Evolutionary conservation across 2,329 filamentous ascomycete genomes (phyloP), one percentile per base, ranked within the genome.

Genomic region (Cephalotrichum gorgonifer): DNA sequence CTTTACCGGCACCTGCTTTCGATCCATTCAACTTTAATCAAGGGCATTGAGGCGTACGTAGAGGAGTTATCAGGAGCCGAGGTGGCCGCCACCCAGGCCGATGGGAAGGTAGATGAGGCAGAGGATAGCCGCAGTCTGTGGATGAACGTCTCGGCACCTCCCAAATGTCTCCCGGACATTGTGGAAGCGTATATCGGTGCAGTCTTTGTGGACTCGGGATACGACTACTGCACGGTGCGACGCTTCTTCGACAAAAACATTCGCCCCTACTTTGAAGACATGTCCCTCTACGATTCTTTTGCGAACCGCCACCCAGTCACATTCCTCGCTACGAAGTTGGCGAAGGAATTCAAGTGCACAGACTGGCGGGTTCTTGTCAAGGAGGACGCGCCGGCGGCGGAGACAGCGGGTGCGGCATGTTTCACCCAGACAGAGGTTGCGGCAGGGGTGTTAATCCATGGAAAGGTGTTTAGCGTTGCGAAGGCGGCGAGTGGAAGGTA

Each of bases 101-200:
- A 27, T 12, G 65, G 62, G 3, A 63, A 64, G 1, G 51, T 55
- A 1, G 39, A 53, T 3, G 58, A 59, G 3, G 69, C 69, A 3
- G 60, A 68, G 48, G 57, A 58, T 3, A 58, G 50, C 2, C 69
- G 73, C 4, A 79, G 87, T 65, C 91, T 83, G 63, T 93, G 87
- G 88, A 72, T 78, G 26, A 67, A 71, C 12, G 73, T 76, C 9
- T 72, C 70, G 15, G 71, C 78, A 38, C 81, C 85, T 2, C 86
- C 86, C 8, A 93, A 93, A 58, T 74, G 69, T 48, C 78, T 97
- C 6, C 80, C 90, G 0, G 93, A 98, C 63, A 79, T 95, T 33
- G 73, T 97, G 3, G 93, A 98, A 71, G 81, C 91, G 0, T 93
- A 89, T 57, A 69, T 96, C 3, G 93, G 89, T 1, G 91, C 91